Evolutionary conservation across 140 eudicot genomes (phyloP), one percentile per base, ranked within the genome.

Genomic region (Ambrosia hybrid): DNA sequence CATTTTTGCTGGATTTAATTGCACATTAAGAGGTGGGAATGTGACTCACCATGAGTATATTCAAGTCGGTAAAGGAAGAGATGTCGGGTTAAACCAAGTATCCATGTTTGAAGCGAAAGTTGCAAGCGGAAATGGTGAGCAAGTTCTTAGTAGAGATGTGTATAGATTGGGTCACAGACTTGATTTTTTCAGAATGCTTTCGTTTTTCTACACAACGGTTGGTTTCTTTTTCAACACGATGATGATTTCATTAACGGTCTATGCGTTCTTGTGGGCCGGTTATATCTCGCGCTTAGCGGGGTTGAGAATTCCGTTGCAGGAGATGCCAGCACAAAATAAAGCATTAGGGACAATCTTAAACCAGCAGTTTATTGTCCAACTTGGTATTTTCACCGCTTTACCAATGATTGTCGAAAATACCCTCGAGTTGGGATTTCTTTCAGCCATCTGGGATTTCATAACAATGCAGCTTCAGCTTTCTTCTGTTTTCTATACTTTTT

Each of bases 101-200:
- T 84, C 98, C 6, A 93, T 93, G 98, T 93, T 93, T 67, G 98
- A 93, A 81, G 98, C 98, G 9, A 93, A 93, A 71, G 98, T 93
- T 56, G 89, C 98, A 49, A 90, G 98, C 46, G 98, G 98, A 15
- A 93, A 93, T 39, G 98, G 98, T 21, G 98, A 93, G 79, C 98
- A 93, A 78, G 91, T 88, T 48, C 89, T 93, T 15, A 93, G 98
- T 73, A 59, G 98, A 86, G 98, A 93, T 46, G 93, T 93, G 46
- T 93, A 93, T 75, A 77, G 98, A 76, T 79, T 93, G 85, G 98
- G 98, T 56, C 98, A 93, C 56, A 77, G 98, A 73, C 91, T 93
- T 71, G 98, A 93, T 36, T 93, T 93, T 61, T 93, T 93, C 79
- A 76, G 97, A 74, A 93, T 93, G 98, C 91, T 93, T 21, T 93